Conservation (phyloP, 306 rosid genomes). For the Dalbergia cultrata region DNA sequence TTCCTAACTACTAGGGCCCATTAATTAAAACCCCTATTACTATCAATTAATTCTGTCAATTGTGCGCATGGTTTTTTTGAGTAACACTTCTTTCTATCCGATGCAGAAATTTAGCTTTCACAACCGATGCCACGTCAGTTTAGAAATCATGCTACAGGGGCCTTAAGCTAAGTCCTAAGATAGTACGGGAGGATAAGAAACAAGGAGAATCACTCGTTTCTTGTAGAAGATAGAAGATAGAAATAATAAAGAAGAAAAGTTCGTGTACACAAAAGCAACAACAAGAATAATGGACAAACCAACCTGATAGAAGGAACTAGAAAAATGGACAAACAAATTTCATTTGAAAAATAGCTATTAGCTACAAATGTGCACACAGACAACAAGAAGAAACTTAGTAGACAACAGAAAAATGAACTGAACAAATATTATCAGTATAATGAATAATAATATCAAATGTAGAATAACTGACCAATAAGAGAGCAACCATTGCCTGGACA, state of each 20-base stretch:
- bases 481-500: slow-evolving; percentile 88
- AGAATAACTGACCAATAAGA: slow-evolving; percentile 65
- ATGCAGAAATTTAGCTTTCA: neutral
- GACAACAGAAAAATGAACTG: slow-evolving; percentile 4
- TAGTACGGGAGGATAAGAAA: neutral
- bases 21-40: no score
- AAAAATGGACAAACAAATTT: neutral
- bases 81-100: neutral
- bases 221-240: neutral
- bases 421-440: slow-evolving; percentile 8
- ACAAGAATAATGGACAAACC: neutral
- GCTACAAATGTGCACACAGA: neutral
- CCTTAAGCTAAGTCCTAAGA: slow-evolving; percentile 24
- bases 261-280: slow-evolving; percentile 12
- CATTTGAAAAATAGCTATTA: neutral
- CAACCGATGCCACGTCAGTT: slow-evolving; percentile 10
- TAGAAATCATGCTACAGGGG: slow-evolving; percentile 12
- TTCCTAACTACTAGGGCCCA: no score
- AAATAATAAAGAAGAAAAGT: neutral
- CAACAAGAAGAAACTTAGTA: slow-evolving; percentile 14
- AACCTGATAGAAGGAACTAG: neutral
- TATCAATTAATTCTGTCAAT: slow-evolving; percentile 4
- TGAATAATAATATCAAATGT: slow-evolving; percentile 2
- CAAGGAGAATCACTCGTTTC: neutral
- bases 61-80: neutral